A percentile compares a stretch with the other conserved stretches of the same genome.
Conservation (phyloP, 192 early-diverging fungal genomes). For the Glomus cerebriforme region DNA sequence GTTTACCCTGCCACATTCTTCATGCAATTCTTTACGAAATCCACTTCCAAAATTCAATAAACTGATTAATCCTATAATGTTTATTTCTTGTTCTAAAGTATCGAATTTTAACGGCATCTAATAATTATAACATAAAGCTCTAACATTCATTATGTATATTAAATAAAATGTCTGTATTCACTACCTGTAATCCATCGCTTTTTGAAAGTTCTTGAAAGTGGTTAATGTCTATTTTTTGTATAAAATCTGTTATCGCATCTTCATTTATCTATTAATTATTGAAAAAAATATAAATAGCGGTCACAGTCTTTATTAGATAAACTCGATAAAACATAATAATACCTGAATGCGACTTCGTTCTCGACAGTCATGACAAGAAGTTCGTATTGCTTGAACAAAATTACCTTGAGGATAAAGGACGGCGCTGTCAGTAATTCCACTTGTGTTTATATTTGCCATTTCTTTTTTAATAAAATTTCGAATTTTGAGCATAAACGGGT, state of each 20-base stretch:
- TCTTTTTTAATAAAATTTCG: too few relatives aligned
- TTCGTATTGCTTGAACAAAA: neutral
- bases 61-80: slow-evolving; percentile 73
- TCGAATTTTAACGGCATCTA: slow-evolving; percentile 77
- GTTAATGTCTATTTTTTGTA: neutral
- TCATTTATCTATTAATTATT: slow-evolving; percentile 4
- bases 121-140: neutral
- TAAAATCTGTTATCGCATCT: neutral
- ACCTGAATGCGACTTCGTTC: neutral
- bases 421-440: neutral
- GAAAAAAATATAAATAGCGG: neutral
- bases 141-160: neutral
- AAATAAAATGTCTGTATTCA: neutral
- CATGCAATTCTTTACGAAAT: slow-evolving; percentile 67
- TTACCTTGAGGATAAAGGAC: neutral
- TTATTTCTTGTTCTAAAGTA: slow-evolving; percentile 71
- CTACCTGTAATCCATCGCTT: neutral
- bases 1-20: slow-evolving; percentile 54
- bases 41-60: slow-evolving; percentile 80
- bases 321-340: neutral
- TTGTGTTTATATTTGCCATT: neutral
- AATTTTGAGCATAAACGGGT: too few relatives aligned
- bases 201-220: neutral
- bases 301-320: neutral
- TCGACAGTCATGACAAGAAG: neutral